A percentile compares a stretch with the other conserved stretches of the same genome.
Conservation (phyloP, 129 eudicot genomes). For the Smallanthus sonchifolius region DNA sequence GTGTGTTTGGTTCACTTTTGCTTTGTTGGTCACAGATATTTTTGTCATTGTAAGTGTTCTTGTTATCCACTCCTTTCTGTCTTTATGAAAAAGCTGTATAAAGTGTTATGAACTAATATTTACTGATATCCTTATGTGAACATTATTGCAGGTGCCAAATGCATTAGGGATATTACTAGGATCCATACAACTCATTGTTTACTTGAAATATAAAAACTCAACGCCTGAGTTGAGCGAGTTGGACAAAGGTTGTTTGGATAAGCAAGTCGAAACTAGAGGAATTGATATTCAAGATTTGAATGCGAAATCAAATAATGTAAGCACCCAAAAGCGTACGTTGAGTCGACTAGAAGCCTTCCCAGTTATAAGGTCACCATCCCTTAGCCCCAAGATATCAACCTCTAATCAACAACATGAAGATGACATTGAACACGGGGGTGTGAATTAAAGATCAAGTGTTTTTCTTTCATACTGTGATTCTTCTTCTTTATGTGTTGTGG, state of each 20-base stretch:
- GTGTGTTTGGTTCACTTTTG: conserved; percentile 48
- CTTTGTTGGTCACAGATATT: conserved; percentile 39
- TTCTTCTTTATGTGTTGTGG: background rate
- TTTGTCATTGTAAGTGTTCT: conserved; percentile 43
- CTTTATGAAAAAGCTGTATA: background rate
- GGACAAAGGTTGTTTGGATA: conserved; percentile 8
- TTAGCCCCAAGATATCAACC: conserved; percentile 1
- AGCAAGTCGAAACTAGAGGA: background rate
- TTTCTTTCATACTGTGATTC: background rate
- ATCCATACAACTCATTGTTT: conserved; percentile 28
- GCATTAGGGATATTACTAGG: conserved; percentile 52
- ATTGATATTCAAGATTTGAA: conserved; percentile 1
- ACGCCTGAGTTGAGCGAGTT: background rate
- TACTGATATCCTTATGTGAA: background rate
- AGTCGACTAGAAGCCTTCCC: conserved; percentile 15
- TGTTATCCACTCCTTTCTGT: background rate
- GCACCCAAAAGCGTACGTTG: background rate
- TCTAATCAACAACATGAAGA: background rate
- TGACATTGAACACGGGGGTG: background rate
- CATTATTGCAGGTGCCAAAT: conserved; percentile 54
- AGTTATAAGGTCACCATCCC: conserved; percentile 14
- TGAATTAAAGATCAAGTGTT: background rate
- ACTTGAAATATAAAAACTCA: conserved; percentile 24
- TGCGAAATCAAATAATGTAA: background rate
- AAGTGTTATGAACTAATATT: background rate